Base-by-base conservation (phyloP, 2,329 filamentous ascomycete species). In the Neurospora crassa region DNA sequence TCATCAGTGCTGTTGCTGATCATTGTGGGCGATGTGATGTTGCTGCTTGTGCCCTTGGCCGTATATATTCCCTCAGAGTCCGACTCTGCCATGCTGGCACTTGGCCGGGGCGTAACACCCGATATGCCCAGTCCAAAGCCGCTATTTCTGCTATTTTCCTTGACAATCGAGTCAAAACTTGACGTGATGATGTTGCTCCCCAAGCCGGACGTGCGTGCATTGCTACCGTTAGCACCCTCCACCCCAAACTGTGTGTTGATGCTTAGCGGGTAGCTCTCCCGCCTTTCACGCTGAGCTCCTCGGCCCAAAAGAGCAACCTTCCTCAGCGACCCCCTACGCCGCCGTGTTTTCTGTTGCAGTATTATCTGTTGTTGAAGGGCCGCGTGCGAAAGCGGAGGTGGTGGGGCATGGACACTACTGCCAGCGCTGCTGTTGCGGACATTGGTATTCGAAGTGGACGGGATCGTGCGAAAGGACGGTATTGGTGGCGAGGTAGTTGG, bases 301-400 rank as follows among this genome's bases (percentile, higher is more conserved):
- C 91, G 91, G 18, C 93, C 92, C 20, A 97, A 85, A 68, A 97
- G 84, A 37, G 93, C 94, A 12, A 92, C 93, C 81, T 97, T 97
- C 72, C 94, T 88, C 79, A 97, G 84, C 12, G 94, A 97, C 4
- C 93, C 94, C 78, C 92, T 92, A 72, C 94, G 88, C 76, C 90
- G 90, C 70, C 93, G 85, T 67, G 88, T 88, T 79, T 82, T 86
- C 72, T 85, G 83, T 73, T 83, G 78, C 73, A 83, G 85, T 69
- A 85, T 78, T 37, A 82, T 83, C 45, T 79, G 81, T 40, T 71
- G 75, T 71, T 79, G 78, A 37, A 78, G 77, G 63, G 78, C 74
- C 42, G 76, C 78, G 72, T 77, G 78, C 45, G 79, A 77, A 11
- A 76, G 78, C 71, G 78, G 79, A 37, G 77, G 75, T 5, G 78